Percentiles rank a stretch among this genome's conserved stretches.
phyloP scores from a whole-genome alignment of 164 flowering plant genomes.

The grape (Vitis vinifera) region ASM3070453v1 NC_081813.1:2155001-2155500 shows the following conservation, averaged over 20 bases:
- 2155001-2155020: not conserved
- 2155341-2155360: constrained; percentile 16
- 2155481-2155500: not conserved
- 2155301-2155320: constrained; percentile 49
- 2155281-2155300: constrained; percentile 38
- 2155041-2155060: no score
- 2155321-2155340: constrained; percentile 15
- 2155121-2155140: not conserved
- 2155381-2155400: constrained; percentile 8
- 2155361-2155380: constrained; percentile 6
- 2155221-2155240: constrained; percentile 26
- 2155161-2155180: not conserved
- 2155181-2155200: constrained; percentile 41
- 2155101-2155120: no score
- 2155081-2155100: no score
- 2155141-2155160: not conserved
- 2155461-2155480: not conserved
- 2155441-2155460: not conserved
- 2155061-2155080: no score
- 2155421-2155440: not conserved
- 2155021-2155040: not conserved
- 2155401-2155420: not conserved
- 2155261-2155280: constrained; percentile 20
- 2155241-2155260: constrained; percentile 30
- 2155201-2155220: constrained; percentile 42